Evolutionary conservation across 176 grass and related monocot genomes (phyloP).

Genomic region (Carex parvula): DNA sequence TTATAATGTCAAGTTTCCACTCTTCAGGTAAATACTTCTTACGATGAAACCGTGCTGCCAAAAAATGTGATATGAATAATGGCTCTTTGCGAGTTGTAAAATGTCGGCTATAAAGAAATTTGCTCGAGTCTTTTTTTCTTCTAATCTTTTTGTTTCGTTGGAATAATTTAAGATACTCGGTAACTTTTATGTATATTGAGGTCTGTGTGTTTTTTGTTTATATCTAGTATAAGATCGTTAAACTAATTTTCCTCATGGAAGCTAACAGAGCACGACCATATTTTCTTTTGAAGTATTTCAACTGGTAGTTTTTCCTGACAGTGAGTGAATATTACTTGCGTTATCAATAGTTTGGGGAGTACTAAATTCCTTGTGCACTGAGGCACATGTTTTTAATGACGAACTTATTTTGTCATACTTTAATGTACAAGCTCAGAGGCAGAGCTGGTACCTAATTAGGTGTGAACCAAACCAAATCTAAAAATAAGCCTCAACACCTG

Average conservation of each 20-base stretch:
- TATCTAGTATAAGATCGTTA: neutral
- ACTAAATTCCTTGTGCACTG: neutral
- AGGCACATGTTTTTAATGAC: neutral
- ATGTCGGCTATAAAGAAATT: constrained; percentile 18
- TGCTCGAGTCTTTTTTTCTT: neutral
- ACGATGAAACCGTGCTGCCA: constrained; percentile 4
- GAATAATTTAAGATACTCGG: constrained; percentile 14
- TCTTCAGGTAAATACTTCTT: constrained; percentile 8
- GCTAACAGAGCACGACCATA: neutral
- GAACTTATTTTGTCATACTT: too few relatives aligned
- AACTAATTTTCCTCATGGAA: constrained; percentile 1
- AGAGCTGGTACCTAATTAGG: too few relatives aligned
- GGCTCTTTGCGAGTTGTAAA: constrained; percentile 1
- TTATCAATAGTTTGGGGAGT: neutral
- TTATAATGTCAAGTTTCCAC: neutral
- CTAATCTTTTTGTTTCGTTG: neutral
- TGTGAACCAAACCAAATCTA: too few relatives aligned
- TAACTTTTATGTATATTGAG: neutral
- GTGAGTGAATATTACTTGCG: neutral
- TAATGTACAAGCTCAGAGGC: too few relatives aligned
- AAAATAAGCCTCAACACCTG: too few relatives aligned
- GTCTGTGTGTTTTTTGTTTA: neutral
- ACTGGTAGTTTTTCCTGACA: neutral
- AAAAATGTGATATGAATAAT: constrained; percentile 26
- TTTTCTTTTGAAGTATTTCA: neutral